Evolutionary conservation across 2,329 filamentous ascomycete genomes (phyloP).

Genomic region (Talaromyces sp.): DNA sequence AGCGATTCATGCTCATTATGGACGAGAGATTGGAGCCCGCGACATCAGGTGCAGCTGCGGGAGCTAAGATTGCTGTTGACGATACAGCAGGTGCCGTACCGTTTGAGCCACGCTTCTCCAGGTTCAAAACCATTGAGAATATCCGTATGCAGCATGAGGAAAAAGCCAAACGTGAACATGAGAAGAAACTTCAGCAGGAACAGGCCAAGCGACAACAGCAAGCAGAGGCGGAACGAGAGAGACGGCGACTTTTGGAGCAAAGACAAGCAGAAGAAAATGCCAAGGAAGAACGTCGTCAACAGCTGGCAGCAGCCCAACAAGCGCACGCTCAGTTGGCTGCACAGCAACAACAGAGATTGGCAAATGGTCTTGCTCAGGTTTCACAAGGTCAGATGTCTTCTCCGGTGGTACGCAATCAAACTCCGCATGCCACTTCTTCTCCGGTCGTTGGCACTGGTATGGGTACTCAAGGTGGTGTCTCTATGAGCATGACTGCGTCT

Average conservation of each 20-base stretch:
- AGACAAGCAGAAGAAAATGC: conserved; percentile 44
- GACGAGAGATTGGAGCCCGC: conserved; percentile 74
- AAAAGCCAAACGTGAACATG: conserved; percentile 52
- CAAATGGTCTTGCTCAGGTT: conserved; percentile 33
- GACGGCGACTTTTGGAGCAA: conserved; percentile 42
- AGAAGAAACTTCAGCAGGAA: conserved; percentile 49
- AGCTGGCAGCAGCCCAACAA: conserved; percentile 46
- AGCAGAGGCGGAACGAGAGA: conserved; percentile 49
- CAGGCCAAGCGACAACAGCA: conserved; percentile 46
- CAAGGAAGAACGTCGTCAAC: conserved; percentile 40
- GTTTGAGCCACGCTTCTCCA: conserved; percentile 82
- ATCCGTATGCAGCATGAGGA: conserved; percentile 76
- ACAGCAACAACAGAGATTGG: conserved; percentile 51
- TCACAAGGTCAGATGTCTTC: conserved; percentile 46
- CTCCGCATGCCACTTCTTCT: conserved; percentile 45
- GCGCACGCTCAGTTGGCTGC: conserved; percentile 42
- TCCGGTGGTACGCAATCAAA: conserved; percentile 47
- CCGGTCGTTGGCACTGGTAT: conserved; percentile 41
- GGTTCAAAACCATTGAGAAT: conserved; percentile 85
- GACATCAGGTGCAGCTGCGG: conserved; percentile 55
- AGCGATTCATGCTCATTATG: conserved; percentile 87
- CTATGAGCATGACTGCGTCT: conserved; percentile 46
- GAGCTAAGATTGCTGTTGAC: conserved; percentile 63
- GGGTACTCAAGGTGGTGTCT: conserved; percentile 37
- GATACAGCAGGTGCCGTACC: conserved; percentile 66